Conservation (phyloP, 768 basidiomycete genomes). For the Ephemerocybe angulata region DNA sequence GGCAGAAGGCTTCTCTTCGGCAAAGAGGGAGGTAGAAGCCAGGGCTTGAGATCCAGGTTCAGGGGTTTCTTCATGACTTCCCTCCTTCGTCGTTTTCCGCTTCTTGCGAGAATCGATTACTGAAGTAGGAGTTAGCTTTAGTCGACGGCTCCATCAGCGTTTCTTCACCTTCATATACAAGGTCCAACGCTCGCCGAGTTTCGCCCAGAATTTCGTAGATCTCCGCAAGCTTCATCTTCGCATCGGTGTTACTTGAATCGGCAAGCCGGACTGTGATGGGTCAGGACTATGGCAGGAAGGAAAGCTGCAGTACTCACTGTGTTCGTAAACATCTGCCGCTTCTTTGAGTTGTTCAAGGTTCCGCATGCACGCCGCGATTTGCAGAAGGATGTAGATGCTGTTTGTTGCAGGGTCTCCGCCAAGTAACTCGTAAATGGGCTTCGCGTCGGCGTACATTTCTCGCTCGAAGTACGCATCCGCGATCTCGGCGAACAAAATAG, state of each 20-base stretch:
- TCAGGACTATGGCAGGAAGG: neutral
- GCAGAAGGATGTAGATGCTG: constrained; percentile 64
- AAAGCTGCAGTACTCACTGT: constrained; percentile 47
- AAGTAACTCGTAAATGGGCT: constrained; percentile 74
- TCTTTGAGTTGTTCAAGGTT: constrained; percentile 71
- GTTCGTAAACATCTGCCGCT: constrained; percentile 80
- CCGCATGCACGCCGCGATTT: constrained; percentile 79
- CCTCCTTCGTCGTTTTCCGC: constrained; percentile 22
- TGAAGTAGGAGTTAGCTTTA: neutral
- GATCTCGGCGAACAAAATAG: constrained; percentile 75
- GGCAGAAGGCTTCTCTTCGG: constrained; percentile 45
- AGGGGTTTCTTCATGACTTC: constrained; percentile 3
- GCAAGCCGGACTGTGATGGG: constrained; percentile 56
- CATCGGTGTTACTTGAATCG: constrained; percentile 74
- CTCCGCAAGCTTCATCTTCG: constrained; percentile 87
- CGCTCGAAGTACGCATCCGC: constrained; percentile 81
- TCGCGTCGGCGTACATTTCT: constrained; percentile 73
- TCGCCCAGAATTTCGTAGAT: constrained; percentile 84
- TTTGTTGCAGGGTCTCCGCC: constrained; percentile 78
- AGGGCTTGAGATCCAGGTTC: neutral
- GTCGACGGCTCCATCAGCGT: neutral
- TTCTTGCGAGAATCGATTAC: constrained; percentile 57
- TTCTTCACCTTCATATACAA: constrained; percentile 75
- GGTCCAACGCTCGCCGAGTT: constrained; percentile 73
- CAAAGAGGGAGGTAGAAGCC: constrained; percentile 53